These are phyloP conservation scores for Naganishia vaughanmartiniae DNA, from an alignment of 768 basidiomycete genomes.

Conservation along the genomic window DNA sequence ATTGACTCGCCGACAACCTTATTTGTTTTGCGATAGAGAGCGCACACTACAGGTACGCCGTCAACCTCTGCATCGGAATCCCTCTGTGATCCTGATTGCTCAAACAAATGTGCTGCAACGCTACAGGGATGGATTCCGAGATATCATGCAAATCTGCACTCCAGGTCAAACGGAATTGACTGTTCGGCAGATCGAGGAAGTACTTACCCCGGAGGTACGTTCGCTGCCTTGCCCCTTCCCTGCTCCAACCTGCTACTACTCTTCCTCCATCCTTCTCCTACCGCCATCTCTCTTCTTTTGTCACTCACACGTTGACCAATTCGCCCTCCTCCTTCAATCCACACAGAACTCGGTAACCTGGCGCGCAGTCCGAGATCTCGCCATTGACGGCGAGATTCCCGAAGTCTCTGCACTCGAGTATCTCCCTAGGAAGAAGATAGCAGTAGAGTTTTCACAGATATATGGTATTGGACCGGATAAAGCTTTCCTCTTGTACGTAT, in stretches of 20 bases:
- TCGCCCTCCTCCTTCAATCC: not conserved
- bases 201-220: slow-evolving; percentile 42
- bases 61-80: not conserved
- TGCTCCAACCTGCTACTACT: not conserved
- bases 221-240: not conserved
- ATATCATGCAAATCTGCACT: slow-evolving; percentile 36
- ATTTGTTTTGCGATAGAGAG: not conserved
- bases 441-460: slow-evolving; percentile 40
- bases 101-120: not conserved
- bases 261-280: not conserved
- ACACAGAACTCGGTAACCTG: slow-evolving; percentile 45
- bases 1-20: no score
- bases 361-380: slow-evolving; percentile 39
- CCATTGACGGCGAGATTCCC: slow-evolving; percentile 38
- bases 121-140: slow-evolving; percentile 33
- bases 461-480: slow-evolving; percentile 41
- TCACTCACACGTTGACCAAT: not conserved
- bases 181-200: slow-evolving; percentile 40
- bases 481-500: slow-evolving; percentile 28
- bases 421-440: slow-evolving; percentile 25
- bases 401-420: slow-evolving; percentile 37
- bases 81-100: not conserved
- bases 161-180: slow-evolving; percentile 32
- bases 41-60: not conserved
- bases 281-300: not conserved